A percentile compares a stretch with the other conserved stretches of the same genome.
Evolutionary conservation across 148 eudicot species (phyloP).

Genomic region (Silene uniflora): DNA sequence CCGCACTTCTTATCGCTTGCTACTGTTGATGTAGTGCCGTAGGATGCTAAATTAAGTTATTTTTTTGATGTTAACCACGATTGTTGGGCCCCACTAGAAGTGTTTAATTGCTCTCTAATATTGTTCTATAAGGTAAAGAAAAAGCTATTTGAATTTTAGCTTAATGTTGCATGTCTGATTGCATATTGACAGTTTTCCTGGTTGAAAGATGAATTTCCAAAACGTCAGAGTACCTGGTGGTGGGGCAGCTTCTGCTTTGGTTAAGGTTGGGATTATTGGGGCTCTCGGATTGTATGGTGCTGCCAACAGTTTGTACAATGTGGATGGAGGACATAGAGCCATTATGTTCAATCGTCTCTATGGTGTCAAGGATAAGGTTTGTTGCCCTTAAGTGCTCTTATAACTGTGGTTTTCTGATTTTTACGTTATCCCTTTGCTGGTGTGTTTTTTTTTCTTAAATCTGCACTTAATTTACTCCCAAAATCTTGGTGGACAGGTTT

Average conservation of each 20-base stretch:
- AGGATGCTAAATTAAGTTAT: not conserved
- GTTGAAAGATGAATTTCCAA: conserved; percentile 58
- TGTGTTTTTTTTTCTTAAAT: too few relatives aligned
- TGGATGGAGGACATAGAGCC: conserved; percentile 92
- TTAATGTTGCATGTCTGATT: conserved; percentile 3
- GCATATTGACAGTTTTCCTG: conserved; percentile 11
- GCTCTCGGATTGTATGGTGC: conserved; percentile 67
- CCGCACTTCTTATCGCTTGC: not conserved
- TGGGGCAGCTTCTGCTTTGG: conserved; percentile 63
- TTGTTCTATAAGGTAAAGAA: not conserved
- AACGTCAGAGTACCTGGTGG: conserved; percentile 86
- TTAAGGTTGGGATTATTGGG: conserved; percentile 58
- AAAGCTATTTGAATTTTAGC: not conserved
- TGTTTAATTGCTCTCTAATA: not conserved
- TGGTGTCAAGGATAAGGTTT: conserved; percentile 90
- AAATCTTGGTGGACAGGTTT: conserved; percentile 37
- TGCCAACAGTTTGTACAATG: conserved; percentile 80
- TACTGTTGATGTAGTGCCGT: not conserved
- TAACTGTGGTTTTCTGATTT: not conserved
- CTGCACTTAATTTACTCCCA: not conserved
- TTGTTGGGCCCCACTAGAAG: not conserved
- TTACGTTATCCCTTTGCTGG: too few relatives aligned
- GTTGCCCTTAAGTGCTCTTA: not conserved
- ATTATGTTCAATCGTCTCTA: conserved; percentile 83
- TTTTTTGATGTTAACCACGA: not conserved